A percentile compares a stretch with the other conserved stretches of the same genome.
Conservation (phyloP, 257 asterid genomes). For the Knoxia roxburghii region DNA sequence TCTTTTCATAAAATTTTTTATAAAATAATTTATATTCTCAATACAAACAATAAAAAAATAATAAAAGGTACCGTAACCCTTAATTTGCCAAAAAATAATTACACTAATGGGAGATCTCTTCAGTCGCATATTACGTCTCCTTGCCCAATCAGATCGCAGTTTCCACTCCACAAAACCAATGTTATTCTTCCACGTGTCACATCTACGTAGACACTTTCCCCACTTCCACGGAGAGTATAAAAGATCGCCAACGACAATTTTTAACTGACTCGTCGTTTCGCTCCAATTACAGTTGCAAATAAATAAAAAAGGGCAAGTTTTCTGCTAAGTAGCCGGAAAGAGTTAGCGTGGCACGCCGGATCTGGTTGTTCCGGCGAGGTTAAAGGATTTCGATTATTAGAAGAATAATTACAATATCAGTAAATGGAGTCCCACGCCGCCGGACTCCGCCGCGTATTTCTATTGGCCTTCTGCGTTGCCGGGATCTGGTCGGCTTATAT, state of each 20-base stretch:
- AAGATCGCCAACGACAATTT: neutral
- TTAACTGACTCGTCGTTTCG: conserved; percentile 11
- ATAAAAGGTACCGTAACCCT: too few relatives aligned
- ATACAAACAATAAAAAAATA: too few relatives aligned
- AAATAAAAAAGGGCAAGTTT: neutral
- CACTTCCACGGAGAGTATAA: conserved; percentile 4
- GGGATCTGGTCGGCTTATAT: conserved; percentile 98
- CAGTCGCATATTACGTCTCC: conserved; percentile 25
- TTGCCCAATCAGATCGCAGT: conserved; percentile 46
- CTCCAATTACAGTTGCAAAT: neutral
- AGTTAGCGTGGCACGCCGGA: conserved; percentile 26
- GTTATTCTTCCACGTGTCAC: conserved; percentile 35
- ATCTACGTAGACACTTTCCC: conserved; percentile 28
- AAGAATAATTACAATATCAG: neutral
- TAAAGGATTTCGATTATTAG: neutral
- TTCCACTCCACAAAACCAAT: conserved; percentile 30
- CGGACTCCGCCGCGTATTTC: conserved; percentile 77
- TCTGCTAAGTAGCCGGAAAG: conserved; percentile 18
- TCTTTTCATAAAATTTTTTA: too few relatives aligned
- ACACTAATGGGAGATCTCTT: neutral
- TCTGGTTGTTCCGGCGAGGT: conserved; percentile 31
- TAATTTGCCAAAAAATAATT: too few relatives aligned
- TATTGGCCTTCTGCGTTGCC: conserved; percentile 73
- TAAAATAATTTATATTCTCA: too few relatives aligned
- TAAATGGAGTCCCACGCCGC: conserved; percentile 65